A percentile compares a stretch with the other conserved stretches of the same genome.
Evolutionary conservation across 805 yeast genomes (phyloP).

Genomic region (Candida quercuum): DNA sequence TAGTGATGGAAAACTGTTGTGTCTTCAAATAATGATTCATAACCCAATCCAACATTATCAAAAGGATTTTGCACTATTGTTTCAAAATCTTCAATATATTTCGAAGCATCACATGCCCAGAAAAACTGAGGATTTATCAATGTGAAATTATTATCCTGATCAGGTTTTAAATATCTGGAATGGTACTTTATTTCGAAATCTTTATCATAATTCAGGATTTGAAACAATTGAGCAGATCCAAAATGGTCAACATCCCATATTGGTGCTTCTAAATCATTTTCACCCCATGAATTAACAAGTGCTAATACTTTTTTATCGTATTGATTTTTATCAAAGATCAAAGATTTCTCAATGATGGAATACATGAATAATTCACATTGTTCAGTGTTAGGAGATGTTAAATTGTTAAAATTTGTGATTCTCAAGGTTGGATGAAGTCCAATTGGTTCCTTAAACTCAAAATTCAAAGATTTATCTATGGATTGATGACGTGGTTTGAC

Average conservation of each 20-base stretch:
- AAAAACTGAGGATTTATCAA: slow-evolving; percentile 38
- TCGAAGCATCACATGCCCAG: slow-evolving; percentile 41
- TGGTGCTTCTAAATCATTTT: slow-evolving; percentile 53
- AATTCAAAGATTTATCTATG: slow-evolving; percentile 5
- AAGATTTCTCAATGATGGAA: slow-evolving; percentile 36
- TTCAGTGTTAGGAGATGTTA: slow-evolving; percentile 7
- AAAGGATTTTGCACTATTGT: slow-evolving; percentile 29
- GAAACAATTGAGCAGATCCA: slow-evolving; percentile 44
- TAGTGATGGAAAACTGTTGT: slow-evolving; percentile 38
- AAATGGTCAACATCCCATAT: slow-evolving; percentile 37
- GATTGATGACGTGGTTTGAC: slow-evolving; percentile 20
- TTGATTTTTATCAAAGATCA: slow-evolving; percentile 55
- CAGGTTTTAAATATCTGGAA: slow-evolving; percentile 45
- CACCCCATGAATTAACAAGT: slow-evolving; percentile 45
- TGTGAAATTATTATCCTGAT: slow-evolving; percentile 14
- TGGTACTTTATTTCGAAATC: slow-evolving; percentile 40
- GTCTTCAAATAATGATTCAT: slow-evolving; percentile 41
- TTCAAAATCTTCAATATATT: slow-evolving; percentile 18
- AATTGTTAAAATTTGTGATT: slow-evolving; percentile 9
- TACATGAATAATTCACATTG: slow-evolving; percentile 39
- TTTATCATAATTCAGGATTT: slow-evolving; percentile 20
- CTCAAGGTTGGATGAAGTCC: slow-evolving; percentile 34
- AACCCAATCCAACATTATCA: slow-evolving; percentile 35
- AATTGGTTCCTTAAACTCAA: slow-evolving; percentile 21
- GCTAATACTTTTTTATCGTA: slow-evolving; percentile 28